A percentile compares a stretch with the other conserved stretches of the same genome.
Conservation (phyloP, 148 eudicot genomes). For the Fagopyrum esculentum region DNA sequence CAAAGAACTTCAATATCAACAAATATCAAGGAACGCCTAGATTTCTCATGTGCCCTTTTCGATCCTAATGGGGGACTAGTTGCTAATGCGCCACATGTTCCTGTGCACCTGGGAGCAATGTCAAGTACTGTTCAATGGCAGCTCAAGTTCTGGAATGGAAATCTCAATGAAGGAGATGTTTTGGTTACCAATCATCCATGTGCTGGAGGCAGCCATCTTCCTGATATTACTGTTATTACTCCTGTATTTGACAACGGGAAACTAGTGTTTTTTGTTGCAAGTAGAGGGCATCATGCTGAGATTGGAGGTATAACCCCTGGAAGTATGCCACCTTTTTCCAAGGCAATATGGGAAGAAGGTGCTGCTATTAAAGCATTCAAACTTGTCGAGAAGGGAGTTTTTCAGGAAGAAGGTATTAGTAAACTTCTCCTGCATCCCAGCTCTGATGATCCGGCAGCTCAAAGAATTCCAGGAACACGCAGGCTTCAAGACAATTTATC, state of each 20-base stretch:
- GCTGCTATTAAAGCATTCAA: slow-evolving; percentile 98
- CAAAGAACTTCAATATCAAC: slow-evolving; percentile 98
- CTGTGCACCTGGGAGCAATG: slow-evolving; percentile 98
- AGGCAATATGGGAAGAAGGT: slow-evolving; percentile 95
- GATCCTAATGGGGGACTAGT: slow-evolving; percentile 95
- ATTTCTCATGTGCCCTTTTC: slow-evolving; percentile 96
- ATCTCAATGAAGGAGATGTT: slow-evolving; percentile 85
- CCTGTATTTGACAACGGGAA: slow-evolving; percentile 74
- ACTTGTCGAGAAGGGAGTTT: slow-evolving; percentile 87
- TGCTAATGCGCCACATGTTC: slow-evolving; percentile 99
- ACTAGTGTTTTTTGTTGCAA: slow-evolving; percentile 88
- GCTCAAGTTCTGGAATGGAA: slow-evolving; percentile 72
- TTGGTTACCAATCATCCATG: slow-evolving; percentile 90
- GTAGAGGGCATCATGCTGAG: slow-evolving; percentile 98
- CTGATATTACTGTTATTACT: slow-evolving; percentile 90
- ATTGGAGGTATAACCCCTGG: slow-evolving; percentile 99
- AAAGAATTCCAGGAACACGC: slow-evolving; percentile 75
- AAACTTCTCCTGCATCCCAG: slow-evolving; percentile 63
- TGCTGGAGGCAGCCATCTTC: slow-evolving; percentile 96
- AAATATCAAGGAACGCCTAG: slow-evolving; percentile 88
- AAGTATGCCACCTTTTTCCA: slow-evolving; percentile 99
- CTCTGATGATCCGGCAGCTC: slow-evolving; percentile 42
- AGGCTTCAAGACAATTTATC: slow-evolving; percentile 92
- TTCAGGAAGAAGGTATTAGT: slow-evolving; percentile 86
- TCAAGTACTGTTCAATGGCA: slow-evolving; percentile 95